A percentile compares a stretch with the other conserved stretches of the same genome.
Conservation (phyloP, 257 asterid genomes). For the Thymus mandschuricus region DNA sequence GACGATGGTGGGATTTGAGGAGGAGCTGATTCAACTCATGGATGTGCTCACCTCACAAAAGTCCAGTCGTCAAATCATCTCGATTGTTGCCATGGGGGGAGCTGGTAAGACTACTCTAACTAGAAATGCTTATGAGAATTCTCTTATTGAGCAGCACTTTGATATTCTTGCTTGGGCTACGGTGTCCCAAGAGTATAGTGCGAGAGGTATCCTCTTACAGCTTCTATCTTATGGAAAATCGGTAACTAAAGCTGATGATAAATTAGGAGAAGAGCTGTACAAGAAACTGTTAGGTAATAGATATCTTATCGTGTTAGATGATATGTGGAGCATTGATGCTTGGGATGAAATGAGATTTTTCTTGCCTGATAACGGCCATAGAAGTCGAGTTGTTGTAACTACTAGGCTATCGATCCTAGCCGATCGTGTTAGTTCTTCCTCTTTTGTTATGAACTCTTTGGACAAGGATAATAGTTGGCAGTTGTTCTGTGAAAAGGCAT, state of each 20-base stretch:
- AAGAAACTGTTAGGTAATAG: neutral
- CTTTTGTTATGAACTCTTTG: neutral
- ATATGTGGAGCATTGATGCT: slow-evolving; percentile 7
- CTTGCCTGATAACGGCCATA: slow-evolving; percentile 10
- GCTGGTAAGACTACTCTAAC: slow-evolving; percentile 22
- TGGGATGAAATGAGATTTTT: slow-evolving; percentile 9
- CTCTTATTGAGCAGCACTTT: neutral
- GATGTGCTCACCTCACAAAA: slow-evolving; percentile 1
- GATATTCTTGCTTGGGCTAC: slow-evolving; percentile 26
- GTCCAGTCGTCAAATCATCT: neutral
- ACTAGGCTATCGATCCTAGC: neutral
- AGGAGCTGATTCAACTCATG: slow-evolving; percentile 16
- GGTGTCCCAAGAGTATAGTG: neutral
- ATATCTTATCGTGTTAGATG: neutral
- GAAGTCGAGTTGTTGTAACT: slow-evolving; percentile 20
- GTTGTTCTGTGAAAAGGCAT: neutral
- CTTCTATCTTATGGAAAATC: neutral
- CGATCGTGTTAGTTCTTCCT: neutral
- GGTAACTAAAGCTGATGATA: neutral
- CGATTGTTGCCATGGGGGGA: slow-evolving; percentile 22
- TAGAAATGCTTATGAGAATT: neutral
- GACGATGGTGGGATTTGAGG: slow-evolving; percentile 16
- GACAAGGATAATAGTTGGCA: slow-evolving; percentile 11
- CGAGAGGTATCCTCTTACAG: neutral
- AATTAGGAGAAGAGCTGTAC: neutral